Evolutionary conservation across 2,329 filamentous ascomycete genomes (phyloP).

Genomic region (Sporothrix pallida): DNA sequence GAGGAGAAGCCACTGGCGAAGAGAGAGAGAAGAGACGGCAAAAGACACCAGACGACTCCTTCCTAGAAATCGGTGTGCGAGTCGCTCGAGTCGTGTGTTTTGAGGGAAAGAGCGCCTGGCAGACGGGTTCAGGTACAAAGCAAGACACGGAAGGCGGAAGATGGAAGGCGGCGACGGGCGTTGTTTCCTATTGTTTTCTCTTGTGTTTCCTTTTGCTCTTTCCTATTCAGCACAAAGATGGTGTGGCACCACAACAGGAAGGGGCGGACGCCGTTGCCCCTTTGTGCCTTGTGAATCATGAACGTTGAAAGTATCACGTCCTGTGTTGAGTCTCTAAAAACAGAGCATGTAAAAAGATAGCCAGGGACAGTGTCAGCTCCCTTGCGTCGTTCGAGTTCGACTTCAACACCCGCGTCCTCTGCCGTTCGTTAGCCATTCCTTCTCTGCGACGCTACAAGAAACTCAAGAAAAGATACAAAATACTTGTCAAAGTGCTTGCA

Average conservation of each 20-base stretch:
- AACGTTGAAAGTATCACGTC: slow-evolving; percentile 10
- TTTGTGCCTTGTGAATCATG: neutral
- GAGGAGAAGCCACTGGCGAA: neutral
- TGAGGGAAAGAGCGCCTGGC: slow-evolving; percentile 9
- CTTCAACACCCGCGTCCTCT: neutral
- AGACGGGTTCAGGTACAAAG: slow-evolving; percentile 15
- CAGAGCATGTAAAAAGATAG: neutral
- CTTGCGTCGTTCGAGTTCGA: slow-evolving; percentile 11
- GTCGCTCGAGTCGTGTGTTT: slow-evolving; percentile 5
- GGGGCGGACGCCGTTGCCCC: slow-evolving; percentile 9
- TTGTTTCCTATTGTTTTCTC: neutral
- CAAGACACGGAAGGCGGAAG: neutral
- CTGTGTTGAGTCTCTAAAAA: neutral
- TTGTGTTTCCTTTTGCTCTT: neutral
- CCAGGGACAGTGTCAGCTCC: neutral
- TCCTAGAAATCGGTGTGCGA: slow-evolving; percentile 13
- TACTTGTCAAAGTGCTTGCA: neutral
- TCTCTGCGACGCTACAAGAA: neutral
- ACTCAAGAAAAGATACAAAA: too few relatives aligned
- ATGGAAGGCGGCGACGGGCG: slow-evolving; percentile 1
- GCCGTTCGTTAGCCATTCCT: slow-evolving; percentile 8
- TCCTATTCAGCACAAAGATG: neutral
- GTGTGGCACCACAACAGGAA: slow-evolving; percentile 19
- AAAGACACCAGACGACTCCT: neutral
- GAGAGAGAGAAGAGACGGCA: neutral